Percentiles rank a stretch among this genome's conserved stretches.
Evolutionary conservation across 345 rosid genomes (phyloP).

Genomic region (Salix suchowensis): DNA sequence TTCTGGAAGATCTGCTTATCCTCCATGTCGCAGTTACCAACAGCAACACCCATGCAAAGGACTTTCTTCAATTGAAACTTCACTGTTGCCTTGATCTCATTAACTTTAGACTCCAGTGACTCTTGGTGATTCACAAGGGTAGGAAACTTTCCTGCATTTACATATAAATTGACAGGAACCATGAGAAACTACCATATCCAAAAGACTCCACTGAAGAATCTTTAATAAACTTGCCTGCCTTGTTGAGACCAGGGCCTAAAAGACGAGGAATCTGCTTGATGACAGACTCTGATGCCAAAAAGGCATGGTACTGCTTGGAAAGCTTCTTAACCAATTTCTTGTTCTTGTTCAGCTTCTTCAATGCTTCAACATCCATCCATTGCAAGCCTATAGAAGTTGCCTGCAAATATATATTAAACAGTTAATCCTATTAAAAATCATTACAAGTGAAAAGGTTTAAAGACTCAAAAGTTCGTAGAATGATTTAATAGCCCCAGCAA

Average conservation of each 20-base stretch:
- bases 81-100: conserved; percentile 30
- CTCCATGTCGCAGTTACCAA: conserved; percentile 32
- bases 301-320: conserved; percentile 36
- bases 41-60: conserved; percentile 42
- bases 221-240: conserved; percentile 28
- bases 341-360: conserved; percentile 42
- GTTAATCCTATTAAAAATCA: background rate
- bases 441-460: too few relatives aligned
- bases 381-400: conserved; percentile 28
- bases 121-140: conserved; percentile 38
- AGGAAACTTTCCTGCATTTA: conserved; percentile 33
- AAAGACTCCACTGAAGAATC: too few relatives aligned
- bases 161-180: background rate
- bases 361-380: conserved; percentile 37
- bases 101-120: conserved; percentile 32
- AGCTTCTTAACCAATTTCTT: conserved; percentile 42
- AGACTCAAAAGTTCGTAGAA: background rate
- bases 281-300: conserved; percentile 41
- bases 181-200: background rate
- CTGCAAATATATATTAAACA: background rate
- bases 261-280: conserved; percentile 46
- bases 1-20: conserved; percentile 42
- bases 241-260: conserved; percentile 43
- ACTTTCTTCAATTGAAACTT: conserved; percentile 39
- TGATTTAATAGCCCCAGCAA: too few relatives aligned